Evolutionary conservation across 352 stramenopile species (phyloP).

Genomic region (Globisporangium lucens): DNA sequence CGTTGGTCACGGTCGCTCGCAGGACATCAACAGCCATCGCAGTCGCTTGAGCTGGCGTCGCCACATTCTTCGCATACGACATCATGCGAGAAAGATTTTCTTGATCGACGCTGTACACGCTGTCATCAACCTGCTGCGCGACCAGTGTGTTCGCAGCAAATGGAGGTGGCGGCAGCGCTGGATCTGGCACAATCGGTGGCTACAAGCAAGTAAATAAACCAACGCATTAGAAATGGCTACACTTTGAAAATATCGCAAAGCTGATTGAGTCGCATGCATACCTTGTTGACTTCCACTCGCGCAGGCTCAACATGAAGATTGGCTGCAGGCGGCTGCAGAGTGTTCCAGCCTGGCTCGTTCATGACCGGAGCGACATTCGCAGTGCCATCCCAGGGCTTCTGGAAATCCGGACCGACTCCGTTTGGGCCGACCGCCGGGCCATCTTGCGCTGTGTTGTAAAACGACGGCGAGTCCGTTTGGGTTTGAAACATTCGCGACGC

Average conservation of each 20-base stretch:
- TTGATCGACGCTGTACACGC: conserved; percentile 49
- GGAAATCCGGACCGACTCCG: conserved; percentile 36
- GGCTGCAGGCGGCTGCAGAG: conserved; percentile 12
- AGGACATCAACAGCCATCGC: conserved; percentile 71
- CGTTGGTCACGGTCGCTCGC: conserved; percentile 42
- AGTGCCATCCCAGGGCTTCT: conserved; percentile 35
- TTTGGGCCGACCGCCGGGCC: conserved; percentile 29
- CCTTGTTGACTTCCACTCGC: conserved; percentile 14
- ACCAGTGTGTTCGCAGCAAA: conserved; percentile 62
- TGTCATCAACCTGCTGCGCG: conserved; percentile 61
- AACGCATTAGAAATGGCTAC: not conserved
- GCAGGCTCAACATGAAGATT: not conserved
- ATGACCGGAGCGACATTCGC: not conserved
- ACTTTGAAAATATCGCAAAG: not conserved
- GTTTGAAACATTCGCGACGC: conserved; percentile 61
- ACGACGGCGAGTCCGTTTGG: conserved; percentile 51
- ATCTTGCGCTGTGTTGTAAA: conserved; percentile 53
- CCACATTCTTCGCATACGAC: conserved; percentile 60
- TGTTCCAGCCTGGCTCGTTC: conserved; percentile 27
- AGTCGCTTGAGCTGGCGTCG: conserved; percentile 51
- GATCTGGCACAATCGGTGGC: conserved; percentile 22
- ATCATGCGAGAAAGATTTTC: conserved; percentile 42
- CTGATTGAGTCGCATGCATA: not conserved
- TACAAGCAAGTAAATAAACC: not conserved
- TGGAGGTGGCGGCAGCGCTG: conserved; percentile 44